Evolutionary conservation across 2,329 filamentous ascomycete genomes (phyloP).

Genomic region (Teratosphaeria gauchensis): DNA sequence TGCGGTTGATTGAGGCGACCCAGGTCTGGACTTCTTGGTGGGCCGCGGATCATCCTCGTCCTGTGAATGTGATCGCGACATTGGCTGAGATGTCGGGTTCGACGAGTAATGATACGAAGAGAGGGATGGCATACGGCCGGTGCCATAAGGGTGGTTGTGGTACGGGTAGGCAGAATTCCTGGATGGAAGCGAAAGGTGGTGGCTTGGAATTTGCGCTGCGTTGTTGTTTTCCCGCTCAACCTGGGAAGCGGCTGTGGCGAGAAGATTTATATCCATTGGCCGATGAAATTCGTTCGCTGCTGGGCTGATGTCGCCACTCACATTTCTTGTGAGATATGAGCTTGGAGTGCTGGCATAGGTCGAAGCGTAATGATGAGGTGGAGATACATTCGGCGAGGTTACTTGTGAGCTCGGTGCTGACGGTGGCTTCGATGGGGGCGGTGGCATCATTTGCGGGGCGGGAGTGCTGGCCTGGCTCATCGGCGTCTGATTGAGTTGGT

Average conservation of each 20-base stretch:
- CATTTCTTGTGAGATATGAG: constrained; percentile 49
- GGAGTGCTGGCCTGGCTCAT: background rate
- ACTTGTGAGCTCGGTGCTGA: constrained; percentile 81
- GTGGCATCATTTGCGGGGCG: constrained; percentile 44
- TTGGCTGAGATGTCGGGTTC: constrained; percentile 53
- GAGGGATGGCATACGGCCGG: constrained; percentile 62
- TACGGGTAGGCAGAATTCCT: constrained; percentile 29
- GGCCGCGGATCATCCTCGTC: constrained; percentile 73
- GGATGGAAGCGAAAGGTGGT: constrained; percentile 25
- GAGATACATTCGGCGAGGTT: constrained; percentile 90
- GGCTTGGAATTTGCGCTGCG: constrained; percentile 31
- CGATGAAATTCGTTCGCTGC: constrained; percentile 36
- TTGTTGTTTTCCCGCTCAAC: constrained; percentile 50
- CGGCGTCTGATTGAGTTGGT: background rate
- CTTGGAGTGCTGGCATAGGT: constrained; percentile 50
- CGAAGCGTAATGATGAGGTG: constrained; percentile 69
- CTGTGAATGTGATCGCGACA: constrained; percentile 80
- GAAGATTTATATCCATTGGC: constrained; percentile 54
- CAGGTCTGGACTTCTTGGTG: constrained; percentile 81
- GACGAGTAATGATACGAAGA: constrained; percentile 60
- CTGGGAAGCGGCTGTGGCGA: constrained; percentile 60
- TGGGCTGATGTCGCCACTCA: constrained; percentile 36
- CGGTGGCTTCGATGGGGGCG: constrained; percentile 65
- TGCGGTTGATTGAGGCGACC: constrained; percentile 89
- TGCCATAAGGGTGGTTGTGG: constrained; percentile 41